Evolutionary conservation across 1,139 yeast species (phyloP).

Genomic region (Arxiozyma slooffiae): DNA sequence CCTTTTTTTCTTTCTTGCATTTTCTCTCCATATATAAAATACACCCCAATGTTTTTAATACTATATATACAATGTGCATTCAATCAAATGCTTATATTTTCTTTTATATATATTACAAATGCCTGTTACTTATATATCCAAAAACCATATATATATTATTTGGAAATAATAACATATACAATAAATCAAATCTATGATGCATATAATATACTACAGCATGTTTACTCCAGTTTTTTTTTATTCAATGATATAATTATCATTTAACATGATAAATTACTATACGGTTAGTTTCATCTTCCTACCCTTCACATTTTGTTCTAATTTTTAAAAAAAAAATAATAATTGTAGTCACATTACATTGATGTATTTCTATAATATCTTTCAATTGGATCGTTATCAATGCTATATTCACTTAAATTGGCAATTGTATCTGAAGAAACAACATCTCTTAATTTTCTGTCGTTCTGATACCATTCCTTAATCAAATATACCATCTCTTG

Average conservation of each 20-base stretch:
- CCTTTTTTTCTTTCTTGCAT: background rate
- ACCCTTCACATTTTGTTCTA: background rate
- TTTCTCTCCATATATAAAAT: too few species aligned
- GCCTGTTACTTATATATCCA: background rate
- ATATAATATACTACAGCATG: background rate
- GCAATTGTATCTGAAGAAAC: slow-evolving; percentile 32
- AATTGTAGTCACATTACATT: background rate
- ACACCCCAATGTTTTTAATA: too few species aligned
- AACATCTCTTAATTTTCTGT: slow-evolving; percentile 50
- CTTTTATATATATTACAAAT: background rate
- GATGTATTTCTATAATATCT: slow-evolving; percentile 25
- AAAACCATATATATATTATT: too few species aligned
- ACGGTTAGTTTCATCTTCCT: too few species aligned
- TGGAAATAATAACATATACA: too few species aligned
- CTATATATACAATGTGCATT: too few species aligned
- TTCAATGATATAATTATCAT: background rate
- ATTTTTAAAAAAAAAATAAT: too few species aligned
- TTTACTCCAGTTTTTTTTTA: background rate
- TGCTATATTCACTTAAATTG: slow-evolving; percentile 20
- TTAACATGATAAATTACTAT: too few species aligned
- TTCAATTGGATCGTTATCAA: slow-evolving; percentile 29
- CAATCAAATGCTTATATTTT: background rate
- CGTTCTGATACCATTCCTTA: slow-evolving; percentile 55
- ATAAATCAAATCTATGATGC: background rate
- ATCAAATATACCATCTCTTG: slow-evolving; percentile 55